Conservation (phyloP, 2,329 filamentous ascomycete genomes). For the Herpotrichia juniperi region DNA sequence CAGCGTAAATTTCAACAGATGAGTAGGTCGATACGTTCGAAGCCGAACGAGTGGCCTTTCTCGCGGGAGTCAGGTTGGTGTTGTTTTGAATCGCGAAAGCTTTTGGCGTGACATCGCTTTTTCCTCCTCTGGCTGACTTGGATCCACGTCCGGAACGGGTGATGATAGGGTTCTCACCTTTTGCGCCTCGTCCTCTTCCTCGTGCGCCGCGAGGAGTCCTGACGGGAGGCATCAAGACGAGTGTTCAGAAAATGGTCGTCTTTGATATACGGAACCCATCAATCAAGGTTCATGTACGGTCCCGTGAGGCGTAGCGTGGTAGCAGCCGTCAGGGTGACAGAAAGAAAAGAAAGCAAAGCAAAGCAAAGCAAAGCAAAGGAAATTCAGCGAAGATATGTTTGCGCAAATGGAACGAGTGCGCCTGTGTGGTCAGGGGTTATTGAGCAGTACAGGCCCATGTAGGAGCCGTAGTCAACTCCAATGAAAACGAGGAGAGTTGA, state of each 20-base stretch:
- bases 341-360: constrained; percentile 23
- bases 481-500: constrained; percentile 11
- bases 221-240: constrained; percentile 29
- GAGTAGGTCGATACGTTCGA: constrained; percentile 43
- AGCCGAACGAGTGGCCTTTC: constrained; percentile 43
- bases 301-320: constrained; percentile 42
- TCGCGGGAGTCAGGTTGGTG: constrained; percentile 27
- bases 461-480: background rate
- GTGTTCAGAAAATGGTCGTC: constrained; percentile 1
- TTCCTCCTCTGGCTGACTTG: constrained; percentile 40
- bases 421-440: background rate
- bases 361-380: constrained; percentile 22
- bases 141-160: constrained; percentile 40
- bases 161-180: constrained; percentile 40
- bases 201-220: constrained; percentile 26
- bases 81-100: constrained; percentile 30
- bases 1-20: constrained; percentile 34
- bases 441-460: background rate
- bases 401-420: constrained; percentile 18
- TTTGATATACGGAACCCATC: constrained; percentile 16
- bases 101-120: constrained; percentile 30
- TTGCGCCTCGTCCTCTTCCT: constrained; percentile 33
- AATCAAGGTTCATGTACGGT: constrained; percentile 27
- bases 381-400: constrained; percentile 9
- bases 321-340: constrained; percentile 38